These are phyloP conservation scores for Auriscalpium orientale DNA, from an alignment of 768 basidiomycete species.

Conservation along the genomic window DNA sequence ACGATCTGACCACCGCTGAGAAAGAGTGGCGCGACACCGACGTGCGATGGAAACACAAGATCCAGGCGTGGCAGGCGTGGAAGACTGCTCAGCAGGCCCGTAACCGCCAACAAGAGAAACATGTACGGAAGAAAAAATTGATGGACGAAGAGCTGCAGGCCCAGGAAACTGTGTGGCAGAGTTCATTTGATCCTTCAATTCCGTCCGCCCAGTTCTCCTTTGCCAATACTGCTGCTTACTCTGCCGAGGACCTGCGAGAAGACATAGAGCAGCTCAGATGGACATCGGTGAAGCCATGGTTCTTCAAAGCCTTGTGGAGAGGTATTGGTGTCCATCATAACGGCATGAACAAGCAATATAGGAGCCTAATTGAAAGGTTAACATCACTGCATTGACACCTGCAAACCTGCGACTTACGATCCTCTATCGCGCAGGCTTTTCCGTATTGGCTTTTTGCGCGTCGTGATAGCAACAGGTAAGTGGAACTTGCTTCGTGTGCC, in stretches of 20 bases:
- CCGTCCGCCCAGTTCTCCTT: conserved; percentile 58
- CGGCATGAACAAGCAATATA: conserved; percentile 59
- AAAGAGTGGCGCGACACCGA: conserved; percentile 38
- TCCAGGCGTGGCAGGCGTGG: conserved; percentile 47
- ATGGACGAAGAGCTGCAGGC: conserved; percentile 20
- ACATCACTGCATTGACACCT: neutral
- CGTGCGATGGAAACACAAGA: conserved; percentile 42
- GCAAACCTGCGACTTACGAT: neutral
- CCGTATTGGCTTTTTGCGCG: conserved; percentile 52
- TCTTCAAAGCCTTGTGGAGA: conserved; percentile 39
- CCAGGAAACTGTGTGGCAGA: conserved; percentile 35
- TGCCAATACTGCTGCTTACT: conserved; percentile 36
- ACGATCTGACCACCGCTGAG: conserved; percentile 37
- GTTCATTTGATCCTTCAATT: conserved; percentile 48
- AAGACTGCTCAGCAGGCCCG: conserved; percentile 38
- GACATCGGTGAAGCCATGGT: conserved; percentile 32
- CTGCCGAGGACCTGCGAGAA: conserved; percentile 39
- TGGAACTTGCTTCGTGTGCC: neutral
- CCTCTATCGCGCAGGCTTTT: conserved; percentile 37
- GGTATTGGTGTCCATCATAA: conserved; percentile 66
- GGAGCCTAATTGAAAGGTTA: conserved; percentile 51
- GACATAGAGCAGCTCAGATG: conserved; percentile 36
- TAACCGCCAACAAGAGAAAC: conserved; percentile 34
- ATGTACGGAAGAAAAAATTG: conserved; percentile 32
- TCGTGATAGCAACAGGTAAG: conserved; percentile 59